phyloP scores from a whole-genome alignment of 1,139 yeast genomes.

The Wickerhamomyces sp. region DNA sequence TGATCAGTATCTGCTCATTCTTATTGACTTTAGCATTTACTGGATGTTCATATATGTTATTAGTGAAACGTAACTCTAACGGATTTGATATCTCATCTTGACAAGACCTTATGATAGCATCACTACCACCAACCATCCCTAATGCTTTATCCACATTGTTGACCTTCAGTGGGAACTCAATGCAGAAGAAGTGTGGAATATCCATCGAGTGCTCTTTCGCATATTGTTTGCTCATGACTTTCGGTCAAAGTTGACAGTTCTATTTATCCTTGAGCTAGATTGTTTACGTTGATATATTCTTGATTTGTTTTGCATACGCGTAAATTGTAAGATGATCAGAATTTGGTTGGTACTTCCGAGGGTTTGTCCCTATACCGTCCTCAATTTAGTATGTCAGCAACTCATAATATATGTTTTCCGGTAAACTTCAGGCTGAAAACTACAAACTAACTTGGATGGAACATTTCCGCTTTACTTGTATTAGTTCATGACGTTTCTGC shows the following conservation, averaged over 20 bases:
- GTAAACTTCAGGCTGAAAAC: too few species aligned
- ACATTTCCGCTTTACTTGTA: too few species aligned
- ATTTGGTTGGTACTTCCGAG: too few species aligned
- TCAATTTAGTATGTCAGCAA: too few species aligned
- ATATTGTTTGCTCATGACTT: constrained; percentile 4
- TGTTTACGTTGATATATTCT: constrained; percentile 6
- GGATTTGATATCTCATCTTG: constrained; percentile 34
- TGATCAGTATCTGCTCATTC: constrained; percentile 61
- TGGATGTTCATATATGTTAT: constrained; percentile 81
- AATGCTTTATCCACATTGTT: constrained; percentile 60
- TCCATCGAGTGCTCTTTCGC: constrained; percentile 60
- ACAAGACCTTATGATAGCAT: constrained; percentile 33
- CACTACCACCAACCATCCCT: constrained; percentile 71
- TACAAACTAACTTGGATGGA: too few species aligned
- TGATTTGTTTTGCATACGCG: background rate
- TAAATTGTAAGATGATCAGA: too few species aligned
- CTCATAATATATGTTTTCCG: too few species aligned
- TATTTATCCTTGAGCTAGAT: background rate
- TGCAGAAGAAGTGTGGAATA: constrained; percentile 67
- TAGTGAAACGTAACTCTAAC: constrained; percentile 61
- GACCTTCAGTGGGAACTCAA: constrained; percentile 80
- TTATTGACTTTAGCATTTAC: constrained; percentile 46
- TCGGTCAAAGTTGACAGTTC: too few species aligned
- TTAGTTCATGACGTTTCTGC: too few species aligned
- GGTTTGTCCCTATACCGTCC: too few species aligned